Base-by-base conservation (phyloP, 2,329 filamentous ascomycete species). In the Exophiala lecanii-corni region DNA sequence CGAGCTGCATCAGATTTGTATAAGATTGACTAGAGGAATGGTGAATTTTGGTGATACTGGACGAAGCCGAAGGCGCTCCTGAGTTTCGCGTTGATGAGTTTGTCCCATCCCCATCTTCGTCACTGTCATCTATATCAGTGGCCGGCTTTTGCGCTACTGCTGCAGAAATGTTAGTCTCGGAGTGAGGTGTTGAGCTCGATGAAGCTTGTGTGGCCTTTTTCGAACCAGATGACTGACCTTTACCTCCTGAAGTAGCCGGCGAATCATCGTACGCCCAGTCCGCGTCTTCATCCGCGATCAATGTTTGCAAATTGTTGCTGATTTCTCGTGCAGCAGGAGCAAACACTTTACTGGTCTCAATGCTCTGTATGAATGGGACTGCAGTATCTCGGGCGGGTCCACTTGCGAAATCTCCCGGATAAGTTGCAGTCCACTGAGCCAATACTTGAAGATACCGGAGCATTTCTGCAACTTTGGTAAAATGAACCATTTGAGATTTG, bases 371-470 rank as follows among this genome's bases (percentile, higher is more conserved):
- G 57, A 98, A 92, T 17, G 81, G 80, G 37, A 83, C 78, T 28
- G 96, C 70, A 21, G 78, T 79, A 51, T 76, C 79, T 53, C 82
- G 80, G 2, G 88, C 94, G 16, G 75, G 75, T 2, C 83, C 76
- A 49, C 84, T 81, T 1, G 89, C 89, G 70, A 97, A 95, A 63
- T 98, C 92, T 12, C 89, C 91, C 0, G 92, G 89, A 63, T 97
- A 97, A 32, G 82, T 72, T 12, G 83, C 81, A 1, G 94, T 83
- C 92, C 92, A 98, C 61, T 86, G 86, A 4, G 88, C 86, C 45
- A 97, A 71, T 5, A 92, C 81, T 54, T 86, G 82, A 28, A 95
- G 81, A 49, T 91, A 85, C 39, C 89, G 81, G 41, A 95, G 74
- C 61, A 96, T 91, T 4, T 82, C 81, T 5, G 84, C 81, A 30